Percentiles rank a stretch among this genome's conserved stretches.
Conservation (phyloP, 2,329 filamentous ascomycete species). For the Calonectria leucothoes region DNA sequence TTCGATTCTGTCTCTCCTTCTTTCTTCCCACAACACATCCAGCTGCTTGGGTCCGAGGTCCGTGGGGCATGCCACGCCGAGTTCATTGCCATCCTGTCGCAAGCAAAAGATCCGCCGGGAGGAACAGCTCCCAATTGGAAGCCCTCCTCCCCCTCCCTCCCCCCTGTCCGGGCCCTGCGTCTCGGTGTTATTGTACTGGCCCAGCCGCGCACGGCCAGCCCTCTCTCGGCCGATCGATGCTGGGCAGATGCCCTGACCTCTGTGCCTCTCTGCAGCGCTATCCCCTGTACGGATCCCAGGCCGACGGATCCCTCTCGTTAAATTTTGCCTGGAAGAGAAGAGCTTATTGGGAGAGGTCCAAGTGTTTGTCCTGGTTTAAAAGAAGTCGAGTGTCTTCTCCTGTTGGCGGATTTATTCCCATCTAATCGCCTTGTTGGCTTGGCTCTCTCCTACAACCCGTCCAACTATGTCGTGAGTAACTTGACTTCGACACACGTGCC, state of each 20-base stretch:
- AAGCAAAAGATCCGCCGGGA: background rate
- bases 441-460: background rate
- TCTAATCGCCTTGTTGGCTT: background rate
- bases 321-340: slow-evolving; percentile 7
- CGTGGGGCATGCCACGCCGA: background rate
- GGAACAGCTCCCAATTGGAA: background rate
- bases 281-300: background rate
- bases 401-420: background rate
- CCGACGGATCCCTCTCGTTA: slow-evolving; percentile 6
- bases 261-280: background rate
- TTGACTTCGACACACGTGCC: background rate
- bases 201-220: background rate
- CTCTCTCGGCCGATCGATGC: slow-evolving; percentile 4
- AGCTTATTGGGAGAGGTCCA: background rate
- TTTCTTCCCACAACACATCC: too few species aligned
- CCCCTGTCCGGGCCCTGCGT: background rate
- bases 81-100: background rate
- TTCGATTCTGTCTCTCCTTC: background rate
- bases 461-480: background rate
- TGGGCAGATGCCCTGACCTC: background rate
- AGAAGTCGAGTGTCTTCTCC: background rate
- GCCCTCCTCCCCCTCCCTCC: background rate
- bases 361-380: background rate
- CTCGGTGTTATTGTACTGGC: background rate
- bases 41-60: background rate